Evolutionary conservation across 768 basidiomycete genomes (phyloP), one percentile per base, ranked within the genome.

Genomic region (Termitomyces sp.): DNA sequence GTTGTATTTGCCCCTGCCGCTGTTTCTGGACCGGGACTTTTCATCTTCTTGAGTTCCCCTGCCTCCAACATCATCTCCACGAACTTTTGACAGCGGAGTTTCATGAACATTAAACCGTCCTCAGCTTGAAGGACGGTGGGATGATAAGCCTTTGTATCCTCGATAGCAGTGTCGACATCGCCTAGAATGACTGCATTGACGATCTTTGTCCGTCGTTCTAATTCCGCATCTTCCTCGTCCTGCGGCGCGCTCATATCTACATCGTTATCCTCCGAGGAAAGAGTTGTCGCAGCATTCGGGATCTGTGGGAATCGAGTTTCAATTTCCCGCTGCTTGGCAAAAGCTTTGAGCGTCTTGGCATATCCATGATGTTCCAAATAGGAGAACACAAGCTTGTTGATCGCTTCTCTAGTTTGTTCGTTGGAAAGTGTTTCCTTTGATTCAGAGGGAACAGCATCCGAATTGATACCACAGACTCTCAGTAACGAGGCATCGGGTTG

Each of bases 311-410:
- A 50, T 40, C 42, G 51, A 52, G 54, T 56, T 47, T 61, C 58
- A 3, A 56, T 45, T 40, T 55, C 51, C 18, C 68, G 64, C 46
- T 74, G 87, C 11, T 72, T 77, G 61, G 83, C 78, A 63, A 94
- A 85, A 1, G 87, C 80, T 16, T 80, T 75, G 5, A 88, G 83
- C 0, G 92, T 85, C 36, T 79, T 81, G 15, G 81, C 82, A 63
- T 92, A 93, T 9, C 94, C 94, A 60, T 93, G 87, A 67, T 95
- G 93, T 2, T 85, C 76, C 32, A 97, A 79, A 66, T 94, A 94
- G 22, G 85, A 81, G 36, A 88, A 66, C 10, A 95, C 85, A 20
- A 97, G 82, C 27, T 84, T 80, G 48, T 87, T 86, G 20, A 92
- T 76, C 18, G 85, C 79, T 23, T 72, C 70, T 65, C 83, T 84